Evolutionary conservation across 441 rosid genomes (phyloP).

Genomic region (Pelargonium myrrhifolium): DNA sequence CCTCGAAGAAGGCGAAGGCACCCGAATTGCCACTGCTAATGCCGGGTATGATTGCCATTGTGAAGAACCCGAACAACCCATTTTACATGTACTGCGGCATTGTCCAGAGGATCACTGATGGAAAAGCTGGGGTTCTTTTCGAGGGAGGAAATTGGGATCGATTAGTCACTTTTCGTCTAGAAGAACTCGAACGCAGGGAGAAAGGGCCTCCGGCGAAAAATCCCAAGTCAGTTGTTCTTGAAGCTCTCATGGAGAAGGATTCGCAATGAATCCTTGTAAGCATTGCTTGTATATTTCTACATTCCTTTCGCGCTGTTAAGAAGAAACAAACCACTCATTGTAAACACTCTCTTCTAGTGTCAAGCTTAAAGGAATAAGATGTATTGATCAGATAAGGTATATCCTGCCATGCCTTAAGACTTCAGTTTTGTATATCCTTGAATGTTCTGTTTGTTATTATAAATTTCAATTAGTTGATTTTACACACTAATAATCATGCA

Average conservation of each 20-base stretch:
- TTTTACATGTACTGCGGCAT: conserved; percentile 74
- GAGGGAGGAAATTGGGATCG: conserved; percentile 89
- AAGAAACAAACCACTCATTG: background rate
- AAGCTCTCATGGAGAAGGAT: conserved; percentile 37
- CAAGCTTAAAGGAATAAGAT: background rate
- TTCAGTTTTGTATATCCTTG: background rate
- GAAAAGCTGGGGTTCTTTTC: conserved; percentile 66
- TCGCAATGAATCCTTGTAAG: conserved; percentile 13
- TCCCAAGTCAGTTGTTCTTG: conserved; percentile 61
- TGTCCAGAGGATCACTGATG: conserved; percentile 76
- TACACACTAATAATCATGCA: background rate
- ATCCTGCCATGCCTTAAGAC: background rate
- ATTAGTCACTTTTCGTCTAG: conserved; percentile 63
- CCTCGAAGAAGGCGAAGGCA: conserved; percentile 50
- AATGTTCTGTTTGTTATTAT: too few relatives aligned
- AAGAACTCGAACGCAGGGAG: conserved; percentile 72
- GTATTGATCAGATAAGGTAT: background rate
- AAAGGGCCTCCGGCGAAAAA: conserved; percentile 77
- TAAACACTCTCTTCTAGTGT: too few relatives aligned
- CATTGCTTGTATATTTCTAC: too few relatives aligned
- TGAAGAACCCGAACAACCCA: conserved; percentile 59
- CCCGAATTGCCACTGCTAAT: conserved; percentile 68
- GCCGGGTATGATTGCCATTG: conserved; percentile 85
- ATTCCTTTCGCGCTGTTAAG: background rate
- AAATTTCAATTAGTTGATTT: too few relatives aligned